Evolutionary conservation across 768 basidiomycete genomes (phyloP), one percentile per base, ranked within the genome.

Genomic region (Leccinum aurantiacum): DNA sequence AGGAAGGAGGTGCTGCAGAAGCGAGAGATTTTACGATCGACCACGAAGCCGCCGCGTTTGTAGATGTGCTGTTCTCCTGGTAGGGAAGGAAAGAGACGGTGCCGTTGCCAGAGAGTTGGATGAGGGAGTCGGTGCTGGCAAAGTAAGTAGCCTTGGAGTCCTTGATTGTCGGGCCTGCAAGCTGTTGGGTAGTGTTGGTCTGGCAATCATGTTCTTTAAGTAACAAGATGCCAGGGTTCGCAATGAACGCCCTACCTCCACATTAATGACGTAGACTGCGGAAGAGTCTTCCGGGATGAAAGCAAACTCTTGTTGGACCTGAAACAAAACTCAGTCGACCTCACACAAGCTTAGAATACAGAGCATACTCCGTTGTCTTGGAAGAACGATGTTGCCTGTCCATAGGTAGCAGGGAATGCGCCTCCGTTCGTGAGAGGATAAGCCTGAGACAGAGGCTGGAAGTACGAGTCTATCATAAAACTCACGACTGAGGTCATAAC

Each of bases 211-310:
- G 17, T 4, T 27, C 19, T 10, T 54, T 71, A 19, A 69, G 60
- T 41, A 27, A 62, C 14, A 4, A 19, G 27, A 2, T 9, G 48
- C 7, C 2, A 25, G 6, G 13, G 27, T 13, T 13, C 4, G n/a
- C 5, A 15, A 41, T 6, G 8, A 24, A 22, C 17, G 25, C 60
- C 67, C 6, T 70, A 85, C 85, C 75, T 84, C 78, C 58, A 90
- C 87, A 67, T 90, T 86, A 71, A 91, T 76, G 52, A 93, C 80
- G 65, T 89, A 92, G n/a, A 87, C 86, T 24, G 79, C 78, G 17
- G 83, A 86, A 62, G 84, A 84, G 69, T 93, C 88, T 69, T 87
- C 80, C 19, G 91, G 90, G 60, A 93, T 79, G 75, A 85, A 93
- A 3, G 87, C 89, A 68, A 93, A 87, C 71, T 89, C 85, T 59